These are phyloP conservation scores for Trichosporon asahii DNA, from an alignment of 1,284 basidiomycete genomes.

Conservation along the genomic window DNA sequence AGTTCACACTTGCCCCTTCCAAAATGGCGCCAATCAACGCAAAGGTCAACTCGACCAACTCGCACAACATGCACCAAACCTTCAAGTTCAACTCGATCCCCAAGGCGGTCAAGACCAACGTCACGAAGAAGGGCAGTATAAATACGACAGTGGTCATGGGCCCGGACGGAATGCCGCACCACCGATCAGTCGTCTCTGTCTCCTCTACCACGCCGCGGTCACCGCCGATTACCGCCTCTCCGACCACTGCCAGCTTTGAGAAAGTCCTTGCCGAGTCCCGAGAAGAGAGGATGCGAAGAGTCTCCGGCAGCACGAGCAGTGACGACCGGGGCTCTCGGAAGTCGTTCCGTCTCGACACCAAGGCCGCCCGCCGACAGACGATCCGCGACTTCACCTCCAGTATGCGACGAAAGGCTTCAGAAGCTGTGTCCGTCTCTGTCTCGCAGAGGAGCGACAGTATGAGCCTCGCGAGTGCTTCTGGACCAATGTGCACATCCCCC, in stretches of 20 bases:
- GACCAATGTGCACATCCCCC: neutral
- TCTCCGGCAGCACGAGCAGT: neutral
- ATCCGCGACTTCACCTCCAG: neutral
- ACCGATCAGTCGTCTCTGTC: neutral
- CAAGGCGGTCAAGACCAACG: neutral
- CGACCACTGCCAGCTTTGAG: neutral
- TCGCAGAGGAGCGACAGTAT: conserved; percentile 2
- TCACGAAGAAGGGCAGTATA: neutral
- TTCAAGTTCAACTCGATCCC: conserved; percentile 11
- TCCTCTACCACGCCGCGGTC: neutral
- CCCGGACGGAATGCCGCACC: conserved; percentile 9
- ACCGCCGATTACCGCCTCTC: neutral
- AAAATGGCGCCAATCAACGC: neutral
- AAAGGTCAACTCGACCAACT: neutral
- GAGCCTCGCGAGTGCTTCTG: neutral
- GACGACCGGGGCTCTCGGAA: conserved; percentile 1
- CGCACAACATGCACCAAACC: conserved; percentile 8
- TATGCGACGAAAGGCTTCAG: conserved; percentile 1
- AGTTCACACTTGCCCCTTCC: neutral
- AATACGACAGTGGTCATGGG: neutral
- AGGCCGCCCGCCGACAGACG: neutral
- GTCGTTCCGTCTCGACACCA: conserved; percentile 4
- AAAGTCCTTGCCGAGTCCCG: neutral
- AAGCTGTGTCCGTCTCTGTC: neutral
- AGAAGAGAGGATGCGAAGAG: conserved; percentile 2